phyloP scores from a whole-genome alignment of 768 basidiomycete genomes.

The Trametopsis cervina region DNA sequence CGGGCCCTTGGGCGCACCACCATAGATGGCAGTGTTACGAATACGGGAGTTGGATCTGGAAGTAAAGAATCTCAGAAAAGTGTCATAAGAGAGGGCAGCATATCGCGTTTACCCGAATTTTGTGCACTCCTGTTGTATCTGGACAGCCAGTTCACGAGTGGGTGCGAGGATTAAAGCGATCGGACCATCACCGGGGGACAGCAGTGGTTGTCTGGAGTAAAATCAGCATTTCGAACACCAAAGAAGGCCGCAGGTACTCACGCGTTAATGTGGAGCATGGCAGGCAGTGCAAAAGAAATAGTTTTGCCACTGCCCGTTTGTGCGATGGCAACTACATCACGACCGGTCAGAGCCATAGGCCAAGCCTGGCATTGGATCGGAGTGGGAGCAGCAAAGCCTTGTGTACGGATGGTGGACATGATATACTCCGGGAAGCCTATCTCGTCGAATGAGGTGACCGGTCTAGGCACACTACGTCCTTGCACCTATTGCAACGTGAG shows the following conservation, averaged over 20 bases:
- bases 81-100: slow-evolving; percentile 1
- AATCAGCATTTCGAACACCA: slow-evolving; percentile 8
- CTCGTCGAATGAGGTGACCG: slow-evolving; percentile 89
- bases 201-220: slow-evolving; percentile 71
- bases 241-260: slow-evolving; percentile 30
- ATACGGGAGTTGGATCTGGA: slow-evolving; percentile 83
- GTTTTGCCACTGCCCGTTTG: slow-evolving; percentile 99
- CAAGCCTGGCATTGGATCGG: slow-evolving; percentile 99
- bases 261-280: slow-evolving; percentile 99
- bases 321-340: slow-evolving; percentile 93
- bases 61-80: slow-evolving; percentile 1
- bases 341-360: slow-evolving; percentile 96
- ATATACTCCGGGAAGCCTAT: slow-evolving; percentile 95
- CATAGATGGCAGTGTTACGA: slow-evolving; percentile 97
- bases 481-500: slow-evolving; percentile 52
- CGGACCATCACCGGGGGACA: slow-evolving; percentile 92
- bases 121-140: slow-evolving; percentile 97
- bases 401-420: slow-evolving; percentile 86
- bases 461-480: slow-evolving; percentile 83
- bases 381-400: slow-evolving; percentile 87
- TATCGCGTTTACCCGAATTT: slow-evolving; percentile 81
- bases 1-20: slow-evolving; percentile 96
- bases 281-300: slow-evolving; percentile 95
- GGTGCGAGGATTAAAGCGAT: slow-evolving; percentile 96
- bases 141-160: slow-evolving; percentile 96